phyloP scores from a whole-genome alignment of 441 rosid species.

The Aquilaria agallochum region DNA sequence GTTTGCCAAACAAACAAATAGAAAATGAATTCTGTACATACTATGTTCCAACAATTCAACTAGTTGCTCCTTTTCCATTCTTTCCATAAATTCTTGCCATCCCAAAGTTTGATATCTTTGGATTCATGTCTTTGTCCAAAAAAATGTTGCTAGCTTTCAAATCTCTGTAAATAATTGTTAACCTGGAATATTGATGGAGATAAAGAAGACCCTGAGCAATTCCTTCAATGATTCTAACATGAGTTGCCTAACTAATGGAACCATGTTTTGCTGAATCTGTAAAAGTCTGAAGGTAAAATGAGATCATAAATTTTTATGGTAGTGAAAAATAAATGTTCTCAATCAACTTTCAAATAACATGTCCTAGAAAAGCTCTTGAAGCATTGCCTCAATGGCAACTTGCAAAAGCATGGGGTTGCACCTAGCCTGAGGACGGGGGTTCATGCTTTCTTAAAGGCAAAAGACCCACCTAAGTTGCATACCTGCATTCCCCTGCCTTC shows the following conservation, averaged over 20 bases:
- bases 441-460: no score
- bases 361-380: no score
- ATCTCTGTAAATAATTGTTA: slow-evolving; percentile 11
- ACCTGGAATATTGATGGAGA: slow-evolving; percentile 10
- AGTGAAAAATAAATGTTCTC: no score
- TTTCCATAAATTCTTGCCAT: slow-evolving; percentile 9
- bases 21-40: neutral
- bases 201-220: slow-evolving; percentile 12
- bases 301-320: no score
- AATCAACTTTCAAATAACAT: no score
- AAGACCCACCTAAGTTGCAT: no score
- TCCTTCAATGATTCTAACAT: slow-evolving; percentile 10
- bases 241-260: slow-evolving; percentile 3
- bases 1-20: no score
- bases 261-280: slow-evolving; percentile 6
- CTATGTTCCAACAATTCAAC: slow-evolving; percentile 2
- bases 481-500: no score
- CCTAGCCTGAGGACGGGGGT: no score
- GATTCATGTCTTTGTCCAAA: slow-evolving; percentile 7
- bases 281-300: neutral
- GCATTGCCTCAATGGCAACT: no score
- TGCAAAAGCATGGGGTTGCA: no score
- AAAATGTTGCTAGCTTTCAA: slow-evolving; percentile 7
- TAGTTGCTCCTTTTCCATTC: slow-evolving; percentile 3
- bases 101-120: slow-evolving; percentile 13